Conservation (phyloP, 2,329 filamentous ascomycete genomes). For the Fusarium sp. region DNA sequence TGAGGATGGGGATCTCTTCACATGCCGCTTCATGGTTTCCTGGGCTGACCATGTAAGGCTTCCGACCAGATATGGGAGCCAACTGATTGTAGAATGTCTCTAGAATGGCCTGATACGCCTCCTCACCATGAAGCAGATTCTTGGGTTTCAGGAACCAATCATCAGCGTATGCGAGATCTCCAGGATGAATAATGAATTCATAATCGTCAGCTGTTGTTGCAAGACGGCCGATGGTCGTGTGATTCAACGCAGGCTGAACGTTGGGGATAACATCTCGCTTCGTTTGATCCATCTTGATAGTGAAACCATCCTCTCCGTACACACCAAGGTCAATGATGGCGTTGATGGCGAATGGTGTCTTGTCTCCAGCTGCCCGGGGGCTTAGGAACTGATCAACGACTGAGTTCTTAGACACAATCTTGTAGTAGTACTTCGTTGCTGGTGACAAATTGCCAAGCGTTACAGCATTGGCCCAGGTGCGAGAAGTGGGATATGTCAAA, state of each 20-base stretch:
- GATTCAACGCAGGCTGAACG: constrained; percentile 12
- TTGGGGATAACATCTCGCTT: constrained; percentile 13
- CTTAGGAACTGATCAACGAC: constrained; percentile 2
- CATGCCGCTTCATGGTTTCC: constrained; percentile 21
- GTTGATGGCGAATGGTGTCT: constrained; percentile 14
- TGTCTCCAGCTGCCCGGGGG: constrained; percentile 10
- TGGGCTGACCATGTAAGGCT: constrained; percentile 21
- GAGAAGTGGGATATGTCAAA: constrained; percentile 21
- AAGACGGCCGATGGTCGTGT: constrained; percentile 20
- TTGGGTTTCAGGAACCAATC: constrained; percentile 19
- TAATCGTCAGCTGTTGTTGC: constrained; percentile 14
- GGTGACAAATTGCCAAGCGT: not conserved
- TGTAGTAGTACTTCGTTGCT: constrained; percentile 20
- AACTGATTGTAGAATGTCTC: constrained; percentile 22
- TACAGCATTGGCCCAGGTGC: constrained; percentile 16
- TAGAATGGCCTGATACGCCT: constrained; percentile 16
- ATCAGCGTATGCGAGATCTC: constrained; percentile 8
- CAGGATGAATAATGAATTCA: constrained; percentile 20
- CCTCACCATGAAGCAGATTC: constrained; percentile 9
- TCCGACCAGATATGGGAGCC: not conserved
- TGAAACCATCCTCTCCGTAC: constrained; percentile 19
- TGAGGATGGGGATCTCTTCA: constrained; percentile 13
- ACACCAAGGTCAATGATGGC: constrained; percentile 25
- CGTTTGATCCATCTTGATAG: constrained; percentile 9
- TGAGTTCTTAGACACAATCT: constrained; percentile 5